Evolutionary conservation across 108 stramenopile genomes (phyloP), one percentile per base, ranked within the genome.

Genomic region (Nannochloropsis gaditana): DNA sequence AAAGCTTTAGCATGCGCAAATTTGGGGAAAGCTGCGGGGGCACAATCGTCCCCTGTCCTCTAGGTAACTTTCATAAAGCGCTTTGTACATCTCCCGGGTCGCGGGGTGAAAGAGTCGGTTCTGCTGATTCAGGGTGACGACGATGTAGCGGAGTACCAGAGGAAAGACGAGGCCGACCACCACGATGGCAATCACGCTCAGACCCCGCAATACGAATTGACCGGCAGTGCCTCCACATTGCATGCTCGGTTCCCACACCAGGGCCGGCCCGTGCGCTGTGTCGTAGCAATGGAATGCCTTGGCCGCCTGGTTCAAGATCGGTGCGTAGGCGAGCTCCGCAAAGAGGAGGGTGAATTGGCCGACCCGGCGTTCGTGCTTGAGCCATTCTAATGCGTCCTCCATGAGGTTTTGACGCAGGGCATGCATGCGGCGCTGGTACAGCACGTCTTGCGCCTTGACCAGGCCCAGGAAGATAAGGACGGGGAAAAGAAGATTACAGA

Each of bases 161-260:
- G 59, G 59, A n/a, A 73, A 73, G 59, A 73, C 59, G 19, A 73
- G 19, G n/a, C 59, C 59, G 19, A 73, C 59, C 4, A 73, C 59
- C 59, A 73, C 59, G n/a, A 73, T n/a, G n/a, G 59, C 59, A 15
- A 73, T 73, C 19, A 73, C n/a, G 59, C 59, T 73, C 59, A 73
- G 59, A n/a, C 59, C 59, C 15, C 59, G 59, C 59, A 73, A n/a
- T n/a, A 73, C 3, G n/a, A 73, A 73, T n/a, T 73, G 59, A 73
- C 59, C 59, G 19, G 59, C 59, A 6, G 59, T 73, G 19, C 59
- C 59, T 15, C 59, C 59, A 73, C 59, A 73, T 8, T 73, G 59
- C 59, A 73, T n/a, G 59, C 59, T 73, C 59, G 59, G 59, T n/a
- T 73, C 59, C 59, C 59, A 73, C 19, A 73, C 59, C 2, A 73